A percentile compares a stretch with the other conserved stretches of the same genome.
Conservation (phyloP, 768 basidiomycete genomes). For the Cyclocybe cylindracea region DNA sequence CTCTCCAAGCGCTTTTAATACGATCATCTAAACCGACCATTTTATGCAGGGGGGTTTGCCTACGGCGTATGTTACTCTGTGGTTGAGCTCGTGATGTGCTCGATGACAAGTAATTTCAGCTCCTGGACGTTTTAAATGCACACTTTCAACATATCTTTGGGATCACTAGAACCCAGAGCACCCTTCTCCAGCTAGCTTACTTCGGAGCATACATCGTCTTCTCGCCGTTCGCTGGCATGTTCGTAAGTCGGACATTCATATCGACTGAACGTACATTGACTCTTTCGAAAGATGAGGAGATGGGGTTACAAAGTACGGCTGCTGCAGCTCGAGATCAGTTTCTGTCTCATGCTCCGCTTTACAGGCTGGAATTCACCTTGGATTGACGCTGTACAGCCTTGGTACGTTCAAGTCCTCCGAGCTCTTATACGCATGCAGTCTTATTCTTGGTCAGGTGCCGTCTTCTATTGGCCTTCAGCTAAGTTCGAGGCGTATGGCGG, state of each 20-base stretch:
- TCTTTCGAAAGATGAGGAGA: constrained; percentile 49
- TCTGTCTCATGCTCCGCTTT: neutral
- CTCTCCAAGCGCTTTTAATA: neutral
- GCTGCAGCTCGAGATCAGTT: neutral
- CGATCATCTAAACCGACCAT: neutral
- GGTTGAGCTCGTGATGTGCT: neutral
- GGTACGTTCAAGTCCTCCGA: constrained; percentile 27
- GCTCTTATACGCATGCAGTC: neutral
- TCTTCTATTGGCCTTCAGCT: constrained; percentile 82
- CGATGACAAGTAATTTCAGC: constrained; percentile 31
- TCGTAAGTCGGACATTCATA: constrained; percentile 40
- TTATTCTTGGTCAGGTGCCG: constrained; percentile 46
- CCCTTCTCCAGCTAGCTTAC: constrained; percentile 74
- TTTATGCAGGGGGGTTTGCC: constrained; percentile 58
- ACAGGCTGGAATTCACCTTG: constrained; percentile 60
- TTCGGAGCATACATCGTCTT: constrained; percentile 69
- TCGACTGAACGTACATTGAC: neutral
- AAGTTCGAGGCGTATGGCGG: constrained; percentile 67
- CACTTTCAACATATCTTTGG: constrained; percentile 74
- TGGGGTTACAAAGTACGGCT: constrained; percentile 61
- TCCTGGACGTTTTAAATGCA: constrained; percentile 68
- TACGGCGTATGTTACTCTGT: constrained; percentile 50
- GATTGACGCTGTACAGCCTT: constrained; percentile 57
- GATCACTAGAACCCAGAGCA: constrained; percentile 70
- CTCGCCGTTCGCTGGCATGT: constrained; percentile 56